Evolutionary conservation across 495 filamentous ascomycete species (phyloP).

Genomic region (Penicillium paxilli): DNA sequence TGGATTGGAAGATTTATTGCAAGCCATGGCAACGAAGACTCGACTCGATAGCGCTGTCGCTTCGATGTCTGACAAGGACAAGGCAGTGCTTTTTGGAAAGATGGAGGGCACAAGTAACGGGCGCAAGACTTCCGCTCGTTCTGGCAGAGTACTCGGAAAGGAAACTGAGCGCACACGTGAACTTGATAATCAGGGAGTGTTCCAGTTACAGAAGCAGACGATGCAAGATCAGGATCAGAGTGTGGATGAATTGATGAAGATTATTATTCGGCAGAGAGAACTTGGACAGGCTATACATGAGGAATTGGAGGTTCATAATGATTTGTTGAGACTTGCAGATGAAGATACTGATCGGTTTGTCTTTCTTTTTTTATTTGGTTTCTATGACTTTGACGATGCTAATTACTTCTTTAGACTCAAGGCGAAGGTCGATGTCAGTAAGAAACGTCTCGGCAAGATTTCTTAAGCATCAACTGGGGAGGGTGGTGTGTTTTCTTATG

Average conservation of each 20-base stretch:
- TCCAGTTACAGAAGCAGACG: slow-evolving; percentile 80
- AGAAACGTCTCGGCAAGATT: slow-evolving; percentile 78
- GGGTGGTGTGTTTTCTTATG: background rate
- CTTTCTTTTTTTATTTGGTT: background rate
- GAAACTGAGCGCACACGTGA: slow-evolving; percentile 89
- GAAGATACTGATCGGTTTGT: slow-evolving; percentile 67
- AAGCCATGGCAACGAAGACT: slow-evolving; percentile 65
- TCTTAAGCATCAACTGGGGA: slow-evolving; percentile 43
- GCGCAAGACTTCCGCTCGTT: slow-evolving; percentile 27
- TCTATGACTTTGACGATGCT: slow-evolving; percentile 12
- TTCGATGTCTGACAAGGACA: slow-evolving; percentile 60
- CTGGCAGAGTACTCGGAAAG: slow-evolving; percentile 76
- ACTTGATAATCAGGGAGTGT: slow-evolving; percentile 83
- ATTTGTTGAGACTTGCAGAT: slow-evolving; percentile 73
- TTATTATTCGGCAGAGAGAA: slow-evolving; percentile 79
- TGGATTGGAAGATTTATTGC: slow-evolving; percentile 77
- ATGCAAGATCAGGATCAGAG: slow-evolving; percentile 86
- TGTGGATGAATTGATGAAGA: slow-evolving; percentile 71
- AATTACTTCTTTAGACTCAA: slow-evolving; percentile 49
- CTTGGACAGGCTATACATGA: slow-evolving; percentile 82
- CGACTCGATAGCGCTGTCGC: slow-evolving; percentile 47
- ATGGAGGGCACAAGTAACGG: slow-evolving; percentile 8
- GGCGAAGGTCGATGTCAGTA: slow-evolving; percentile 79
- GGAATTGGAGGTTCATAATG: slow-evolving; percentile 82
- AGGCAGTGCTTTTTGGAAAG: slow-evolving; percentile 47